Evolutionary conservation across 2,329 filamentous ascomycete species (phyloP).

Genomic region (Saccharata proteae): DNA sequence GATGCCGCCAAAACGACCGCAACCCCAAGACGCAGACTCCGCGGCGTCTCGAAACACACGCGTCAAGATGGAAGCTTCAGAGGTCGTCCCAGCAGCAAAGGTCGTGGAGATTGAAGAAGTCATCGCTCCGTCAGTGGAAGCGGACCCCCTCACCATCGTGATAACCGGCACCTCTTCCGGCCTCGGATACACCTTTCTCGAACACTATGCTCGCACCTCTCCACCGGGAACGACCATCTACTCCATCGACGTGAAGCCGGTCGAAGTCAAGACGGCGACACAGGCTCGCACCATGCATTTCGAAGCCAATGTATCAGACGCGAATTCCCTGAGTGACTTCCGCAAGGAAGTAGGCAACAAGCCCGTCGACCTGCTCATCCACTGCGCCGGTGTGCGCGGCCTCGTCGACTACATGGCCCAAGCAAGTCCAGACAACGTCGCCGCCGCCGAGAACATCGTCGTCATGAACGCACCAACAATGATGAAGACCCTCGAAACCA

Average conservation of each 20-base stretch:
- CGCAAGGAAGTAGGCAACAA: no score
- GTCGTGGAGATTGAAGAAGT: no score
- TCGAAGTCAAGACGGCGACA: background rate
- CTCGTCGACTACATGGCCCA: conserved; percentile 23
- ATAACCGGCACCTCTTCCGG: conserved; percentile 27
- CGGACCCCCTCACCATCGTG: no score
- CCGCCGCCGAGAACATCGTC: conserved; percentile 27
- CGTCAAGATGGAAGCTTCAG: no score
- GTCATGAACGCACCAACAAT: conserved; percentile 30
- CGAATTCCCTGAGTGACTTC: no score
- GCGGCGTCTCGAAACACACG: no score
- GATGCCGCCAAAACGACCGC: no score
- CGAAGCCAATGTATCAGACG: no score
- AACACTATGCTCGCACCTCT: conserved; percentile 4
- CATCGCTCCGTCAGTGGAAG: no score
- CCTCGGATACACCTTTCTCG: conserved; percentile 24
- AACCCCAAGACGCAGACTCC: no score
- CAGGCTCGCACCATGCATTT: background rate
- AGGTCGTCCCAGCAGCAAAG: no score
- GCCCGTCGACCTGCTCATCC: conserved; percentile 29
- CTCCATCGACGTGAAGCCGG: conserved; percentile 4
- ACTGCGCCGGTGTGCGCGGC: conserved; percentile 34
- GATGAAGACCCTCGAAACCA: conserved; percentile 27
- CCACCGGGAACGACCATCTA: conserved; percentile 1
- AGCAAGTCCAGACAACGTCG: conserved; percentile 20